Evolutionary conservation across 352 stramenopile genomes (phyloP).

Genomic region (Phytophthora agathidicida): DNA sequence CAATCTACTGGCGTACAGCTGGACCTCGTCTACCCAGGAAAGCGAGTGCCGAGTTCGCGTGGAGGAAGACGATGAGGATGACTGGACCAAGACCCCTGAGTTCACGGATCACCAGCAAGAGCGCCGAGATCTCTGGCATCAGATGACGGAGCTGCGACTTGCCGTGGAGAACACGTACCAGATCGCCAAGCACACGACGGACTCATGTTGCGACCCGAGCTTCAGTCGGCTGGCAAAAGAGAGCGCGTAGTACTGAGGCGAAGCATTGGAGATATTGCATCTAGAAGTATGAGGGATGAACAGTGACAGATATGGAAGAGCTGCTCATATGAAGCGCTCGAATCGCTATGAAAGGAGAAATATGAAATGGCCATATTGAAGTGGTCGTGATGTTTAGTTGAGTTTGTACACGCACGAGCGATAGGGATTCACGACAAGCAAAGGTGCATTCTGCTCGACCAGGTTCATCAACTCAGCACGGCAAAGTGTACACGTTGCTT

Average conservation of each 20-base stretch:
- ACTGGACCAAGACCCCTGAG: constrained; percentile 37
- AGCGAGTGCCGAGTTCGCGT: constrained; percentile 26
- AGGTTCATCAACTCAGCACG: no score
- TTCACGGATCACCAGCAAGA: constrained; percentile 37
- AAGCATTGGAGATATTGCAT: neutral
- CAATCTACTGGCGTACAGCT: constrained; percentile 30
- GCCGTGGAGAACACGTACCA: constrained; percentile 55
- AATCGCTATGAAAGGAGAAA: neutral
- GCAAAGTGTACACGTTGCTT: no score
- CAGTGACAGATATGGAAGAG: neutral
- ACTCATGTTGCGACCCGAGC: constrained; percentile 31
- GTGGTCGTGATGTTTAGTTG: constrained; percentile 1
- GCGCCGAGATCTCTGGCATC: constrained; percentile 36
- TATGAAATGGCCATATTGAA: constrained; percentile 14
- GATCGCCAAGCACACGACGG: constrained; percentile 45
- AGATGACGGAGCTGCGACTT: constrained; percentile 52
- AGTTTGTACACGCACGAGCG: no score
- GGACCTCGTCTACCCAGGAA: constrained; percentile 26
- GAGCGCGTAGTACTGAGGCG: constrained; percentile 8
- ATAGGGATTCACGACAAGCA: no score
- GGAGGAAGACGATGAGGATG: constrained; percentile 38
- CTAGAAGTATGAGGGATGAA: constrained; percentile 9
- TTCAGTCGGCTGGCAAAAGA: constrained; percentile 22
- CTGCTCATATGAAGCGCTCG: constrained; percentile 1
- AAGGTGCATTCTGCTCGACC: no score